These are phyloP conservation scores for Boletus tylopilopsis DNA, from an alignment of 768 basidiomycete genomes.

Conservation along the genomic window DNA sequence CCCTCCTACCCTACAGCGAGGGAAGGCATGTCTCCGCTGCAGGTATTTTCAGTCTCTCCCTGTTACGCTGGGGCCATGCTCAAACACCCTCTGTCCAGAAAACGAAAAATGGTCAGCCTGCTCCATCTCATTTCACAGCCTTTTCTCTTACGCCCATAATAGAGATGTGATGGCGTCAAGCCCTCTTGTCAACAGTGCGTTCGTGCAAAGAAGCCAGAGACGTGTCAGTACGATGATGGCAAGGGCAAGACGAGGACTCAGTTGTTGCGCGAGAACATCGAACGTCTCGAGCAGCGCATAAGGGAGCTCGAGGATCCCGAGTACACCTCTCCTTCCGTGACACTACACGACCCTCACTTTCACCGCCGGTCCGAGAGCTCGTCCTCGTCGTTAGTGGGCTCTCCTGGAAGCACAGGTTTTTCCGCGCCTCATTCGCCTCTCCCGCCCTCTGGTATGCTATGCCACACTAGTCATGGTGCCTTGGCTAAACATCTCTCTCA, in stretches of 20 bases:
- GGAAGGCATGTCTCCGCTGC: conserved; percentile 72
- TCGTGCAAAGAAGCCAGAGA: conserved; percentile 71
- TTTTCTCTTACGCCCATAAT: conserved; percentile 13
- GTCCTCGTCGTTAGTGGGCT: conserved; percentile 48
- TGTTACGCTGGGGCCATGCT: conserved; percentile 8
- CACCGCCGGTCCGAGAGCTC: conserved; percentile 43
- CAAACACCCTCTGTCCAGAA: conserved; percentile 37
- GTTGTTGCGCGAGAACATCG: conserved; percentile 72
- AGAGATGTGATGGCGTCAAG: conserved; percentile 78
- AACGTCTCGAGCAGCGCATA: conserved; percentile 66
- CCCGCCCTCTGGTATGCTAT: conserved; percentile 46
- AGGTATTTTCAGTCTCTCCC: conserved; percentile 39
- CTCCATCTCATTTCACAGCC: background rate
- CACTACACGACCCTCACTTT: conserved; percentile 64
- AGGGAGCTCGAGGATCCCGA: conserved; percentile 75
- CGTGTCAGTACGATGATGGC: conserved; percentile 80
- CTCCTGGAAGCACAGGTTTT: conserved; percentile 48
- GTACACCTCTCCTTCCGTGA: conserved; percentile 62
- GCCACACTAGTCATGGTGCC: background rate
- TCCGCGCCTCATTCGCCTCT: conserved; percentile 59
- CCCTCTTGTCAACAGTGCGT: conserved; percentile 77
- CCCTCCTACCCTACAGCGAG: conserved; percentile 52
- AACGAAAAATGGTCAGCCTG: conserved; percentile 61
- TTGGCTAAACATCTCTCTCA: conserved; percentile 16
- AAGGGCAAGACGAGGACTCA: conserved; percentile 82